Percentiles rank a stretch among this genome's conserved stretches.
phyloP scores from a whole-genome alignment of 2,329 filamentous ascomycete species.

The Fusarium newnesense region DNA sequence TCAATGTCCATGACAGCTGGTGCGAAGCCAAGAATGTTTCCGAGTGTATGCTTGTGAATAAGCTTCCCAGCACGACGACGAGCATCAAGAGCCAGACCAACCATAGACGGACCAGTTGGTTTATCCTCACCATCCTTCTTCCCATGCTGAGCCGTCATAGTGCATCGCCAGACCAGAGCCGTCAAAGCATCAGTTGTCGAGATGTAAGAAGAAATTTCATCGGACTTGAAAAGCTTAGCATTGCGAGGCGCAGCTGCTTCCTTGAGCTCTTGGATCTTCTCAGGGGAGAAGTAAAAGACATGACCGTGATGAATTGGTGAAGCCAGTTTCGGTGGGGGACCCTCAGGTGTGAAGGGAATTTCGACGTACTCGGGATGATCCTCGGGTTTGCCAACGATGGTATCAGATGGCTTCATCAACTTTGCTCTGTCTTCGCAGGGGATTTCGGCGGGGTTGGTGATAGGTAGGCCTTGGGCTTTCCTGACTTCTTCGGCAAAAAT shows the following conservation, averaged over 20 bases:
- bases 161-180: slow-evolving; percentile 15
- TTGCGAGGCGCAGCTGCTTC: not conserved
- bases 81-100: slow-evolving; percentile 11
- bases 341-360: slow-evolving; percentile 5
- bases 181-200: slow-evolving; percentile 17
- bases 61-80: slow-evolving; percentile 8
- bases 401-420: not conserved
- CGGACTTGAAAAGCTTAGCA: not conserved
- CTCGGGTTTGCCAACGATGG: slow-evolving; percentile 1
- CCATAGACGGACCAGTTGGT: not conserved
- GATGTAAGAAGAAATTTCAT: not conserved
- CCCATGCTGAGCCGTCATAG: slow-evolving; percentile 5
- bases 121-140: not conserved
- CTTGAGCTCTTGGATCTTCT: slow-evolving; percentile 5
- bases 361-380: slow-evolving; percentile 12
- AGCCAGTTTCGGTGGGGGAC: slow-evolving; percentile 2
- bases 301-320: slow-evolving; percentile 7
- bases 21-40: slow-evolving; percentile 12
- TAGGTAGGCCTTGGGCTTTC: slow-evolving; percentile 1
- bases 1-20: slow-evolving; percentile 11
- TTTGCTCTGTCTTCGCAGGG: not conserved
- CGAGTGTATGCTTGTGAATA: slow-evolving; percentile 8
- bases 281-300: slow-evolving; percentile 12
- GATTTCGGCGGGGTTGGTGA: not conserved
- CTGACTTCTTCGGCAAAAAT: slow-evolving; percentile 6